A percentile compares a stretch with the other conserved stretches of the same genome.
Evolutionary conservation across 2,329 filamentous ascomycete genomes (phyloP).

Genomic region (Aspergillus neoniger): DNA sequence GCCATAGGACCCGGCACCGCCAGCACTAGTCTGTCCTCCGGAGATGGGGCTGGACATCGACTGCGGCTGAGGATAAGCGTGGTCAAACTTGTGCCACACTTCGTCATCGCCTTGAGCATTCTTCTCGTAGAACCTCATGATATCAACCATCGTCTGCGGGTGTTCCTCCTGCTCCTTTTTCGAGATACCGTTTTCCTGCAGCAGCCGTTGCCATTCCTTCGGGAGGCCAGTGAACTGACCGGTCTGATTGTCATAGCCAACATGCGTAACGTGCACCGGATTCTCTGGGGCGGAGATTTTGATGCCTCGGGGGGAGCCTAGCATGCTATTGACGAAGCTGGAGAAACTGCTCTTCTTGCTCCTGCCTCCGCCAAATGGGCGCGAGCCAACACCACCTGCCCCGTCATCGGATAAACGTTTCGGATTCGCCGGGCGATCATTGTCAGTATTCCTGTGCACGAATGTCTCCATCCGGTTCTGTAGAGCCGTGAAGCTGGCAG

Average conservation of each 20-base stretch:
- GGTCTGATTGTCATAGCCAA: slow-evolving; percentile 93
- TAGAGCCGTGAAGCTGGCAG: slow-evolving; percentile 63
- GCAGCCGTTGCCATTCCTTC: slow-evolving; percentile 94
- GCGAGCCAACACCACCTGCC: slow-evolving; percentile 54
- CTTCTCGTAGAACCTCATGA: slow-evolving; percentile 96
- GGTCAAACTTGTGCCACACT: slow-evolving; percentile 94
- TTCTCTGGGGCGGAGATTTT: slow-evolving; percentile 98
- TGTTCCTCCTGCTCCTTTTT: slow-evolving; percentile 95
- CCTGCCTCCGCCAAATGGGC: slow-evolving; percentile 60
- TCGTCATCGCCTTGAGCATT: slow-evolving; percentile 83
- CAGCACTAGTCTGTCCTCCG: slow-evolving; percentile 45
- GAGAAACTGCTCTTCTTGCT: slow-evolving; percentile 85
- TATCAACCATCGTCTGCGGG: slow-evolving; percentile 91
- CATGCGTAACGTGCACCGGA: slow-evolving; percentile 95
- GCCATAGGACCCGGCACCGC: slow-evolving; percentile 45
- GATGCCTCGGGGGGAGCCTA: slow-evolving; percentile 84
- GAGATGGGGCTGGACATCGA: slow-evolving; percentile 42
- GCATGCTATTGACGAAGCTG: slow-evolving; percentile 79
- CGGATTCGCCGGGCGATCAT: slow-evolving; percentile 55
- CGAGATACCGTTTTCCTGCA: slow-evolving; percentile 93
- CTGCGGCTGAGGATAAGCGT: slow-evolving; percentile 65
- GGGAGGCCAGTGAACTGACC: slow-evolving; percentile 96
- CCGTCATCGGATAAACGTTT: slow-evolving; percentile 81
- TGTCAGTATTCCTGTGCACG: slow-evolving; percentile 45
- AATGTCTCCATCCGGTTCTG: slow-evolving; percentile 54